Conservation (phyloP, 768 basidiomycete species). For the Dendrothele bispora region DNA sequence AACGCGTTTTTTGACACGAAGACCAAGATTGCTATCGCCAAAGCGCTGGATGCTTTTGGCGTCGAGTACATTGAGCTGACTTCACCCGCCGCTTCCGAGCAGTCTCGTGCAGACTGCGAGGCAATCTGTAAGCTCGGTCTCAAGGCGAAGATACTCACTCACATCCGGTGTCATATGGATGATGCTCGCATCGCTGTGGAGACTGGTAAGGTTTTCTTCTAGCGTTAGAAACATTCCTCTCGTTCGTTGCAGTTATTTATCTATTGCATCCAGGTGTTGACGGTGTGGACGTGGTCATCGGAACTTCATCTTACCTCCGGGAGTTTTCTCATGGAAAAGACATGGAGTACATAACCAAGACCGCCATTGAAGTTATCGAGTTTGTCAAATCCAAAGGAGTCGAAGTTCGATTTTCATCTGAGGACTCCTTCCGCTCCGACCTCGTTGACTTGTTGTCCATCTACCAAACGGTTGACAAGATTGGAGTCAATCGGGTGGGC, state of each 20-base stretch:
- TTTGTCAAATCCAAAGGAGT: conserved; percentile 99
- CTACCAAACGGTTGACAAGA: conserved; percentile 99
- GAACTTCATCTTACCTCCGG: conserved; percentile 97
- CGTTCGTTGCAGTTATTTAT: no score
- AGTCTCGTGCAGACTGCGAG: conserved; percentile 91
- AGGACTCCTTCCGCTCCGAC: conserved; percentile 99
- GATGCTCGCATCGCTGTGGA: conserved; percentile 98
- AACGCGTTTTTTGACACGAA: conserved; percentile 99
- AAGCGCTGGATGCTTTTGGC: conserved; percentile 96
- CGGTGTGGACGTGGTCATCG: conserved; percentile 98
- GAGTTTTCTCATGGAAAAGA: conserved; percentile 99
- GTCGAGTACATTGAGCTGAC: conserved; percentile 99
- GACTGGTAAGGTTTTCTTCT: conserved; percentile 61
- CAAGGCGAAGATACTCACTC: conserved; percentile 95
- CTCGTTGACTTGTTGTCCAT: conserved; percentile 97
- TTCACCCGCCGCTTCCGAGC: conserved; percentile 94
- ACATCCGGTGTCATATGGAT: conserved; percentile 99
- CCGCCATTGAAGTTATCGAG: conserved; percentile 96
- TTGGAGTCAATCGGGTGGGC: conserved; percentile 97
- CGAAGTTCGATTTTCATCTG: conserved; percentile 98
- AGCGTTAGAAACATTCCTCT: no score
- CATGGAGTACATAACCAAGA: conserved; percentile 99
- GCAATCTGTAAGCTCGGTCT: conserved; percentile 98
- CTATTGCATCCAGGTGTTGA: conserved; percentile 72
- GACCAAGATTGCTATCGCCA: conserved; percentile 99